Percentiles rank a stretch among this genome's conserved stretches.
Evolutionary conservation across 1,284 basidiomycete genomes (phyloP).

Genomic region (Sanguinoderma infundibulare): DNA sequence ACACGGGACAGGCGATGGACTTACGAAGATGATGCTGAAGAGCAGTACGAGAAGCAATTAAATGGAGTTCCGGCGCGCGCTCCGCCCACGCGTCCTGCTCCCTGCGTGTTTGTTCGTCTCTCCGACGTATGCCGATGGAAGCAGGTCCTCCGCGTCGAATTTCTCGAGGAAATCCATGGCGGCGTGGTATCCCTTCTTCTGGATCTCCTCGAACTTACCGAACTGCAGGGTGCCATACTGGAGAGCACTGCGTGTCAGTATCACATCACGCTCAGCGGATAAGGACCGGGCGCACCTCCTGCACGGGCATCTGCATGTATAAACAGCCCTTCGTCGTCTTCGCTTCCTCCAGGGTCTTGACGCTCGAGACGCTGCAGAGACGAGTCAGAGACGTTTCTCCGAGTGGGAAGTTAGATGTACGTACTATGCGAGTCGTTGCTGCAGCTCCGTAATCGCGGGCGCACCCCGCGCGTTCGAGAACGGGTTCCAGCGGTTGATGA

Average conservation of each 20-base stretch:
- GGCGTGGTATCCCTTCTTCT: constrained; percentile 82
- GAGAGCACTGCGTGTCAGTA: constrained; percentile 1
- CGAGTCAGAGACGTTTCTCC: background rate
- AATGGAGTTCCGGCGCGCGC: constrained; percentile 77
- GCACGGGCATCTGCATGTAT: constrained; percentile 96
- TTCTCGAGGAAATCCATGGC: constrained; percentile 76
- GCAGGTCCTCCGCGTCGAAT: constrained; percentile 81
- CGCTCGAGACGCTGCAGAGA: constrained; percentile 83
- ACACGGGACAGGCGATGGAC: background rate
- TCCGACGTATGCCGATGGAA: constrained; percentile 75
- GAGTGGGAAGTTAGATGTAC: constrained; percentile 33
- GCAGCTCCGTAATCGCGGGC: constrained; percentile 95
- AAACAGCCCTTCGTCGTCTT: constrained; percentile 88
- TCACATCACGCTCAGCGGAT: constrained; percentile 16
- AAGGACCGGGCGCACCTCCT: constrained; percentile 57
- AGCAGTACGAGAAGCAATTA: constrained; percentile 28
- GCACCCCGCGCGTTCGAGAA: constrained; percentile 84
- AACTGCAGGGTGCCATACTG: constrained; percentile 85
- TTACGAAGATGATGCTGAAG: background rate
- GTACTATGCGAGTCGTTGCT: constrained; percentile 94
- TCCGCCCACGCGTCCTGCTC: constrained; percentile 70
- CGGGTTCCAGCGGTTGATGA: constrained; percentile 92
- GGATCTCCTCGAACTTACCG: constrained; percentile 82
- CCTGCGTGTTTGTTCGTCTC: constrained; percentile 48
- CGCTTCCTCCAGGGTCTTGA: constrained; percentile 93